These are phyloP conservation scores for Rhizopus sp. DNA, from an alignment of 371 early-diverging fungal species.

Conservation along the genomic window DNA sequence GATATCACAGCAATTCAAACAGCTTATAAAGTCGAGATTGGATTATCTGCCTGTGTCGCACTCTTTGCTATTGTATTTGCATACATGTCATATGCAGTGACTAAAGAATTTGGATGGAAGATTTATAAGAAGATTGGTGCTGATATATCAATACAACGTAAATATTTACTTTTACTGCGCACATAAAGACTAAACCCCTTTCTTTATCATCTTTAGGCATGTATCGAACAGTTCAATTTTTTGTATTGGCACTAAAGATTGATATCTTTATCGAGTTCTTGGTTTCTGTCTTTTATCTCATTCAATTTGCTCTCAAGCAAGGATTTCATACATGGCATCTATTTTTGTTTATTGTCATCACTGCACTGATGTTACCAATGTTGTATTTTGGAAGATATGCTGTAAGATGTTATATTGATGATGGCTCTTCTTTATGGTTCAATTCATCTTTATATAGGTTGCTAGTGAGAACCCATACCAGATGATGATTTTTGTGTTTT, in stretches of 20 bases:
- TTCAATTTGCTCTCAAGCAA: constrained; percentile 30
- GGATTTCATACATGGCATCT: constrained; percentile 27
- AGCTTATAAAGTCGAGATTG: constrained; percentile 46
- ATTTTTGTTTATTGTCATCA: constrained; percentile 33
- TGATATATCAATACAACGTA: constrained; percentile 47
- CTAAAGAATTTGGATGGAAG: constrained; percentile 49
- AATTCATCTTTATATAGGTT: constrained; percentile 23
- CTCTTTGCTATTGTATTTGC: constrained; percentile 38
- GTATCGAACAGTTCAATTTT: constrained; percentile 34
- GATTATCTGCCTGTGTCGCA: constrained; percentile 29
- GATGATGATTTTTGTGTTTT: constrained; percentile 42
- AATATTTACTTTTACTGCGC: constrained; percentile 3
- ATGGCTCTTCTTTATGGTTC: not conserved
- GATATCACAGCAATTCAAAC: constrained; percentile 23
- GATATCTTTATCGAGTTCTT: constrained; percentile 41
- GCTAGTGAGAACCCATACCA: constrained; percentile 31
- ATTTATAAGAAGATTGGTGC: constrained; percentile 57
- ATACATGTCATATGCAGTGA: constrained; percentile 38
- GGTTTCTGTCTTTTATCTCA: constrained; percentile 41
- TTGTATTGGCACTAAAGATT: constrained; percentile 40
- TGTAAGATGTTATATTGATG: constrained; percentile 21
- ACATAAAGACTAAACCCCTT: not conserved
- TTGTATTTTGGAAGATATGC: constrained; percentile 43
- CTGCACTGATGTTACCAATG: constrained; percentile 40
- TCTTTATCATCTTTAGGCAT: constrained; percentile 24